A percentile compares a stretch with the other conserved stretches of the same genome.
Conservation (phyloP, 2,329 filamentous ascomycete species). For the Aspergillus sp. region DNA sequence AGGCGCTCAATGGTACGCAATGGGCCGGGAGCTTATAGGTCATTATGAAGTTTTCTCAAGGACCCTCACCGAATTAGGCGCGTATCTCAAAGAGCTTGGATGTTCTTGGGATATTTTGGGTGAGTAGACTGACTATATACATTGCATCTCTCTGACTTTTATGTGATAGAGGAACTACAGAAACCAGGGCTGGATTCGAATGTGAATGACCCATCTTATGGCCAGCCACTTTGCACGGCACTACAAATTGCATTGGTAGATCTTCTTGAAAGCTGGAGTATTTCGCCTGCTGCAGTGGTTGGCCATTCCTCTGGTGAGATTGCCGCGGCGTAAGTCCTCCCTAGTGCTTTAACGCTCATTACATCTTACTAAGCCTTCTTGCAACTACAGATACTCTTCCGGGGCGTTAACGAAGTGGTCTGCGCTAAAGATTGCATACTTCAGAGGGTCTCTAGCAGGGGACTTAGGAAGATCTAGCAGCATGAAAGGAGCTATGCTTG, state of each 20-base stretch:
- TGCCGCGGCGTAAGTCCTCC: slow-evolving; percentile 6
- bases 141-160: not conserved
- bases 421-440: slow-evolving; percentile 16
- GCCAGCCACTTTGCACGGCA: slow-evolving; percentile 10
- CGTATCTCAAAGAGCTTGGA: slow-evolving; percentile 16
- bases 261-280: slow-evolving; percentile 2
- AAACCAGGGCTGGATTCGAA: slow-evolving; percentile 4
- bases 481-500: slow-evolving; percentile 20
- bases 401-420: slow-evolving; percentile 5
- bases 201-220: not conserved
- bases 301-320: slow-evolving; percentile 17
- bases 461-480: not conserved
- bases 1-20: slow-evolving; percentile 32
- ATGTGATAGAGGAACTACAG: slow-evolving; percentile 18
- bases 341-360: not conserved
- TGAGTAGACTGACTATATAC: not conserved
- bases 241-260: slow-evolving; percentile 12
- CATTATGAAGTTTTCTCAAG: slow-evolving; percentile 17
- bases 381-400: not conserved
- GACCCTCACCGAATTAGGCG: slow-evolving; percentile 9
- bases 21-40: slow-evolving; percentile 27
- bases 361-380: not conserved
- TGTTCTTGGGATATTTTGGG: slow-evolving; percentile 13
- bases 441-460: slow-evolving; percentile 8
- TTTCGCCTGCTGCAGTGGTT: slow-evolving; percentile 3